A percentile compares a stretch with the other conserved stretches of the same genome.
phyloP scores from a whole-genome alignment of 169 alveolate genomes.

The Babesia sp. region DNA sequence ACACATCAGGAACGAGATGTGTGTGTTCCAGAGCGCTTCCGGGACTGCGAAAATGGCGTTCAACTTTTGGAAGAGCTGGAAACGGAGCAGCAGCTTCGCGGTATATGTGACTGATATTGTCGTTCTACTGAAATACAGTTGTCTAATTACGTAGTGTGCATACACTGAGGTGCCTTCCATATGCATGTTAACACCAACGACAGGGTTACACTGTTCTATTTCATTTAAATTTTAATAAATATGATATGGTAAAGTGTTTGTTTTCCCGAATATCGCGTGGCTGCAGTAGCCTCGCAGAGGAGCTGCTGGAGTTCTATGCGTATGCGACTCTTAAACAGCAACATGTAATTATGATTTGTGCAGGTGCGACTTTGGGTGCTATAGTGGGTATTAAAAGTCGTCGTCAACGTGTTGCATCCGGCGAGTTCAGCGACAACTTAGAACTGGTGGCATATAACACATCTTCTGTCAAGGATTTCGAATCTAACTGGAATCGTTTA shows the following conservation, averaged over 20 bases:
- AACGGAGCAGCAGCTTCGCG: constrained; percentile 3
- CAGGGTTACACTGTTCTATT: too few relatives aligned
- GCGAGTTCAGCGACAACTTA: constrained; percentile 75
- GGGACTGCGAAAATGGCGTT: constrained; percentile 13
- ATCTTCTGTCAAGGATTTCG: constrained; percentile 57
- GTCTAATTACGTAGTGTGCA: background rate
- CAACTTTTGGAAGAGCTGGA: constrained; percentile 1
- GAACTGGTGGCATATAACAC: constrained; percentile 70
- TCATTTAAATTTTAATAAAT: background rate
- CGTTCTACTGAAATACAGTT: background rate
- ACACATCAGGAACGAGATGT: constrained; percentile 26
- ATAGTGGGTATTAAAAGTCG: constrained; percentile 61
- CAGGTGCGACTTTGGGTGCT: constrained; percentile 74
- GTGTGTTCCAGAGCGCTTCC: constrained; percentile 35
- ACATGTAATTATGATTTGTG: constrained; percentile 68
- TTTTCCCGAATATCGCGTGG: constrained; percentile 37
- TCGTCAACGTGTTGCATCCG: constrained; percentile 52
- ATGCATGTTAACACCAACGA: too few relatives aligned
- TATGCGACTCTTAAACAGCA: constrained; percentile 74
- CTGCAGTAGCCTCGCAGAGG: constrained; percentile 31
- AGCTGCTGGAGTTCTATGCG: constrained; percentile 61
- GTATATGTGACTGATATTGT: background rate
- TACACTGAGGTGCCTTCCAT: background rate
- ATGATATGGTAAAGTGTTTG: background rate
- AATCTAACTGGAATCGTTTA: constrained; percentile 64